Conservation (phyloP, 179 eudicot genomes). For the Camellia oleifera region DNA sequence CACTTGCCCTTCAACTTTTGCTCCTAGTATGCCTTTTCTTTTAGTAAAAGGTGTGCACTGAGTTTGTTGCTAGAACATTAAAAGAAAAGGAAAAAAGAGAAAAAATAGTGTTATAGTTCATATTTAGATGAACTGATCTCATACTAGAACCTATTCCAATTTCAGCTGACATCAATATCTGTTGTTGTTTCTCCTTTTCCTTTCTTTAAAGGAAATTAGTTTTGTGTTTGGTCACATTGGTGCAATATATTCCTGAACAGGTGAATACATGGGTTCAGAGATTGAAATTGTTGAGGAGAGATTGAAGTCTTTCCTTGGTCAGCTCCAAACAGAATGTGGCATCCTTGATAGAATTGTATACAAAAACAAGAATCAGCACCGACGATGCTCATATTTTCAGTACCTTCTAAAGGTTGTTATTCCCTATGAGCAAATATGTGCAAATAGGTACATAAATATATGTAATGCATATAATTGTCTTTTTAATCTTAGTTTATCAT, state of each 20-base stretch:
- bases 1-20: not conserved
- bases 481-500: not conserved
- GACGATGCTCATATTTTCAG: conserved; percentile 75
- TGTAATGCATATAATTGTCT: not conserved
- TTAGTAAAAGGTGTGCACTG: not conserved
- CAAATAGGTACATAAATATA: not conserved
- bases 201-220: not conserved
- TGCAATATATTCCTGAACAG: not conserved
- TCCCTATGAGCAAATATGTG: not conserved
- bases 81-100: not conserved
- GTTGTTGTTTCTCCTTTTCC: not conserved
- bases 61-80: not conserved
- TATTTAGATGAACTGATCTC: not conserved
- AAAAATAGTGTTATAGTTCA: not conserved
- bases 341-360: conserved; percentile 74
- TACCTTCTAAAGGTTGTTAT: conserved; percentile 67
- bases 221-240: not conserved
- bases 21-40: not conserved
- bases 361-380: conserved; percentile 92
- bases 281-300: conserved; percentile 54
- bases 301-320: conserved; percentile 55
- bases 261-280: conserved; percentile 43
- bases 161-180: not conserved
- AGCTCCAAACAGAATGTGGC: conserved; percentile 63
- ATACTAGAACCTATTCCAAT: not conserved